Evolutionary conservation across 495 filamentous ascomycete species (phyloP).

Genomic region (Penicillium waksmanii): DNA sequence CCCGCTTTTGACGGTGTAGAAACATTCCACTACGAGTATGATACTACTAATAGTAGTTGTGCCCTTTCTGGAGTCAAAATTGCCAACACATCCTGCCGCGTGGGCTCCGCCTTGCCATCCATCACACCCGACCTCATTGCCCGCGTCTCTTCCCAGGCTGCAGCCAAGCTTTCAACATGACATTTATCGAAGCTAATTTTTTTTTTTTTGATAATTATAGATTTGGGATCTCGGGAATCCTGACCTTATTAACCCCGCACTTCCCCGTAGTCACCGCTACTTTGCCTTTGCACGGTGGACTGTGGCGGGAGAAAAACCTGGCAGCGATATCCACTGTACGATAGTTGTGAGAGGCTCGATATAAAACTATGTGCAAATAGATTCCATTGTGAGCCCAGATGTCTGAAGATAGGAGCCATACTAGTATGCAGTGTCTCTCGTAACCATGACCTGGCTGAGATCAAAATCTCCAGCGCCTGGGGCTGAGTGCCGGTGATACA

Average conservation of each 20-base stretch:
- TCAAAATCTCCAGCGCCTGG: neutral
- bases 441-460: slow-evolving; percentile 2
- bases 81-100: neutral
- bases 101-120: neutral
- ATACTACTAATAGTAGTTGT: neutral
- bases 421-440: slow-evolving; percentile 3
- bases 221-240: too few relatives aligned
- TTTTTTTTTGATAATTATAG: neutral
- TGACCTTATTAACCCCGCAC: neutral
- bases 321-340: neutral
- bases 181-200: neutral
- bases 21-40: too few relatives aligned
- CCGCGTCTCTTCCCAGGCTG: neutral
- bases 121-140: neutral
- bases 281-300: neutral
- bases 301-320: neutral
- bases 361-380: neutral
- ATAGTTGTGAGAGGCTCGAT: neutral
- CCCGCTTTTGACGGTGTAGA: neutral
- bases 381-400: neutral
- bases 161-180: slow-evolving; percentile 1
- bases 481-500: neutral
- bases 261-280: neutral
- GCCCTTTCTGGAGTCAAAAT: neutral
- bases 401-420: neutral